These are phyloP conservation scores for Hydrangea macrophylla DNA, from an alignment of 148 eudicot species.

Conservation along the genomic window DNA sequence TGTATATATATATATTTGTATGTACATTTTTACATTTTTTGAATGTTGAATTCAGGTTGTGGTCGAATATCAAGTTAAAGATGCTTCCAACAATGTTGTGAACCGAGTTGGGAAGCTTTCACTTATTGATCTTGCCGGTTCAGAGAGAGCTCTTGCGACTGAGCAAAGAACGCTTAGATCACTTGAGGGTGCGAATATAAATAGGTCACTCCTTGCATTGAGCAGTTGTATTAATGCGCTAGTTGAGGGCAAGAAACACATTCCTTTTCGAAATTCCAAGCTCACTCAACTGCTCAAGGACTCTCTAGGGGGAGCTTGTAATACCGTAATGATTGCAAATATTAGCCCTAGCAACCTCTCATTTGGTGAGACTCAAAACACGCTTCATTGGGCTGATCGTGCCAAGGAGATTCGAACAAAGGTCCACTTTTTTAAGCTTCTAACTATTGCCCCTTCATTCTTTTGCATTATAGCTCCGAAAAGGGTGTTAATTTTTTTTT, in stretches of 20 bases:
- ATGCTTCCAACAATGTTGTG: constrained; percentile 46
- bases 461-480: not conserved
- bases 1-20: too few relatives aligned
- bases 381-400: constrained; percentile 96
- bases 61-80: constrained; percentile 64
- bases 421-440: constrained; percentile 30
- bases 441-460: not conserved
- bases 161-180: constrained; percentile 85
- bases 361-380: constrained; percentile 87
- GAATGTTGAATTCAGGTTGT: constrained; percentile 43
- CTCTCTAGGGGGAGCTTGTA: constrained; percentile 86
- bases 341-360: constrained; percentile 76
- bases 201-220: constrained; percentile 76
- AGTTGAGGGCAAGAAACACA: constrained; percentile 91
- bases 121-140: constrained; percentile 80
- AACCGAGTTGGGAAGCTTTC: constrained; percentile 80
- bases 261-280: constrained; percentile 85
- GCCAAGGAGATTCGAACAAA: constrained; percentile 86
- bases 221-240: constrained; percentile 94
- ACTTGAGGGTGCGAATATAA: constrained; percentile 84
- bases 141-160: constrained; percentile 86
- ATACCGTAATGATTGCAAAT: constrained; percentile 88
- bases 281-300: constrained; percentile 93
- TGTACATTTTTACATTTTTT: not conserved
- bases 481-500: too few relatives aligned